Conservation (phyloP, 2,329 filamentous ascomycete genomes). For the Cercospora janseana region DNA sequence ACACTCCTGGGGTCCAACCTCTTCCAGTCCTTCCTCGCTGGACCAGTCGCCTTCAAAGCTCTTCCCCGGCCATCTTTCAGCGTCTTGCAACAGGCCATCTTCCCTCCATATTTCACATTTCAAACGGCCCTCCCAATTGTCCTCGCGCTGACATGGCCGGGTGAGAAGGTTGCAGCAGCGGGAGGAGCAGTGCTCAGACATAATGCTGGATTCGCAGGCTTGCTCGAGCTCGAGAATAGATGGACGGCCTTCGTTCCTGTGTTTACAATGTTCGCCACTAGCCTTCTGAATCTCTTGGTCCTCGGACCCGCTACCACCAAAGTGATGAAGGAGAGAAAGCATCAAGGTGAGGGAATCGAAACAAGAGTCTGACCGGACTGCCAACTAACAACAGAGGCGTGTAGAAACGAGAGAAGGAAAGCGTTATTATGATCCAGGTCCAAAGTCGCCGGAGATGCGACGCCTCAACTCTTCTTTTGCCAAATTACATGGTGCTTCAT, state of each 20-base stretch:
- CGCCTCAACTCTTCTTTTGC: slow-evolving; percentile 75
- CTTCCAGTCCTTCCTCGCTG: slow-evolving; percentile 78
- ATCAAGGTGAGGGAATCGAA: slow-evolving; percentile 62
- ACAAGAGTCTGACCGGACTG: neutral
- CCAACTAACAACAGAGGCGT: neutral
- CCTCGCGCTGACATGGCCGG: slow-evolving; percentile 77
- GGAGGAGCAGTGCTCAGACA: slow-evolving; percentile 28
- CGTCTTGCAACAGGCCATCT: slow-evolving; percentile 73
- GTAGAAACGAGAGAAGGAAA: slow-evolving; percentile 83
- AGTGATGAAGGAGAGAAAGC: slow-evolving; percentile 71
- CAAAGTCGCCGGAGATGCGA: slow-evolving; percentile 82
- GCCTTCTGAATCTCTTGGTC: slow-evolving; percentile 66
- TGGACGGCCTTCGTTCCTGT: slow-evolving; percentile 68
- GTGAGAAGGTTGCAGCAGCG: slow-evolving; percentile 42
- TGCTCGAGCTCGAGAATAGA: slow-evolving; percentile 61
- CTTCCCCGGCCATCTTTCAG: slow-evolving; percentile 80
- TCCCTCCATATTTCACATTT: slow-evolving; percentile 84
- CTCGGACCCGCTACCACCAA: slow-evolving; percentile 73
- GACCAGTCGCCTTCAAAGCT: slow-evolving; percentile 71
- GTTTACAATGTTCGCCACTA: slow-evolving; percentile 66
- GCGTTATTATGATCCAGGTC: slow-evolving; percentile 73
- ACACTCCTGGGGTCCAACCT: slow-evolving; percentile 82
- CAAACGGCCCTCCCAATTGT: slow-evolving; percentile 73
- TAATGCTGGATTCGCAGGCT: slow-evolving; percentile 32
- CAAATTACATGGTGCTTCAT: slow-evolving; percentile 76